phyloP scores from a whole-genome alignment of 768 basidiomycete genomes.

The Asterophora parasitica region DNA sequence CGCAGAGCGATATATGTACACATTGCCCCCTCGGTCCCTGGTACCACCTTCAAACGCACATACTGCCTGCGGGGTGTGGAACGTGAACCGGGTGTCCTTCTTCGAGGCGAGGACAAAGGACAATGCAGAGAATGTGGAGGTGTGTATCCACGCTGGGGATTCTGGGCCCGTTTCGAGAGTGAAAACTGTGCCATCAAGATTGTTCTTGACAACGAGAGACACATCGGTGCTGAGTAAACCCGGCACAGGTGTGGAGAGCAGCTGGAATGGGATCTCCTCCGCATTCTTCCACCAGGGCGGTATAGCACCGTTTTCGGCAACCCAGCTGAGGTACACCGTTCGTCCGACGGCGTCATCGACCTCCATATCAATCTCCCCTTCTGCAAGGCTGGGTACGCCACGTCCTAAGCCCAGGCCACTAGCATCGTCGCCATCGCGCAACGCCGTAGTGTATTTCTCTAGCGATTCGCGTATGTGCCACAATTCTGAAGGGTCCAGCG shows the following conservation, averaged over 20 bases:
- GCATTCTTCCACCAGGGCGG: conserved; percentile 37
- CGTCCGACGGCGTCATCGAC: conserved; percentile 74
- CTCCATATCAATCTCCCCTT: conserved; percentile 91
- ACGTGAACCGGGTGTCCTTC: conserved; percentile 81
- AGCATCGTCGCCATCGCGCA: conserved; percentile 53
- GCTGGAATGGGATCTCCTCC: conserved; percentile 34
- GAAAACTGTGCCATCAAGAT: conserved; percentile 70
- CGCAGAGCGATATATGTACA: conserved; percentile 77
- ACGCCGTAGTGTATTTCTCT: conserved; percentile 77
- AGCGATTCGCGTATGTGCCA: conserved; percentile 73
- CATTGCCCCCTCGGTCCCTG: conserved; percentile 66
- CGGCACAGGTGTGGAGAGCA: conserved; percentile 73
- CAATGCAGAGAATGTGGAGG: conserved; percentile 82
- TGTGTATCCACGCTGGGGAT: conserved; percentile 60
- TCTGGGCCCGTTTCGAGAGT: conserved; percentile 29
- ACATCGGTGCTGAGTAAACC: conserved; percentile 30
- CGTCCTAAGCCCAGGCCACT: conserved; percentile 60
- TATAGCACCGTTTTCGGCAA: conserved; percentile 44
- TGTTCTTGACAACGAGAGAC: conserved; percentile 63
- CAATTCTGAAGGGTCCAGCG: conserved; percentile 80
- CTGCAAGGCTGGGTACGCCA: conserved; percentile 74
- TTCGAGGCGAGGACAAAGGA: conserved; percentile 94
- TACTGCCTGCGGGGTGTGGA: conserved; percentile 60
- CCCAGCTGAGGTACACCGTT: conserved; percentile 61
- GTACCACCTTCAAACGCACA: conserved; percentile 83